Evolutionary conservation across 331 rosid species (phyloP), one percentile per base, ranked within the genome.

Genomic region (Acacia concinna): DNA sequence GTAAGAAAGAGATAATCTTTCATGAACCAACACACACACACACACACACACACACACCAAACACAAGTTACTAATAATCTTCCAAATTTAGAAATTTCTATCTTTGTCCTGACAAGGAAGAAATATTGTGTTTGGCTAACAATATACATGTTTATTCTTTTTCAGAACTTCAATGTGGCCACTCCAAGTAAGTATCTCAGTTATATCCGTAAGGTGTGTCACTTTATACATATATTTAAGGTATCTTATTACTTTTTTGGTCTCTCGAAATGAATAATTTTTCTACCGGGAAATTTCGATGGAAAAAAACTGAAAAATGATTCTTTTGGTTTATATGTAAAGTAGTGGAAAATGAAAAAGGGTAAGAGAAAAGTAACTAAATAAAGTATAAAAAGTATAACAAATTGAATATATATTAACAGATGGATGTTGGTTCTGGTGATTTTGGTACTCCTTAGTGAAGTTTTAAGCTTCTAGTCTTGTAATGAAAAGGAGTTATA

Each of bases 11-110:
- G 3, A 20, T 30, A 8, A 37, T 74, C 30, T 78, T 64, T 86
- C 81, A 82, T 84, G 76, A 78, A 82, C n/a, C n/a, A n/a, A n/a
- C n/a, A n/a, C n/a, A n/a, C n/a, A n/a, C n/a, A n/a, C n/a, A n/a
- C n/a, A n/a, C n/a, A n/a, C n/a, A n/a, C n/a, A n/a, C 57, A 56
- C 66, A 68, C 76, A 56, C 51, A 83, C 68, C 86, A 76, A 41
- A 35, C 67, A 73, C 62, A 81, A 43, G 71, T 46, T 74, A 31
- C 69, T 37, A 46, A 31, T 23, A n/a, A 65, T 7, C 11, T 57
- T 56, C 4, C 34, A 27, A 60, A 21, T 28, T 64, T 76, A 71
- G 81, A 52, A 81, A 51, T 44, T 73, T 47, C 34, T 67, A 28
- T 20, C 21, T 13, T 27, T 60, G n/a, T 37, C 44, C 10, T 28